Percentiles rank a stretch among this genome's conserved stretches.
phyloP scores from a whole-genome alignment of 179 eudicot genomes.

The Kewa caespitosa region DNA sequence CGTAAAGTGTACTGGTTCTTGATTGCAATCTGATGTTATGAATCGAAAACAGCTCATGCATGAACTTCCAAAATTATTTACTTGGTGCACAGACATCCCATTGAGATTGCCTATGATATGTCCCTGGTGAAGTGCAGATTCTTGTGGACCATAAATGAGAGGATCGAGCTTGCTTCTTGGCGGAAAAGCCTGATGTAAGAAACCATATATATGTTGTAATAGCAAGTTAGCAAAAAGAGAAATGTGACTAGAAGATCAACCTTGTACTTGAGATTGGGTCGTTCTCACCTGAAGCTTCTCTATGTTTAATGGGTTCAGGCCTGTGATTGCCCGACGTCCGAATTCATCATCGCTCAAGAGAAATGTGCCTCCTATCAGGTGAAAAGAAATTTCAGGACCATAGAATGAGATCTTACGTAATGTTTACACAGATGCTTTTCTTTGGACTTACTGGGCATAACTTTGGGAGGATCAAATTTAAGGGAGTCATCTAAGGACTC shows the following conservation, averaged over 20 bases:
- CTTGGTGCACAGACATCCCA: constrained; percentile 59
- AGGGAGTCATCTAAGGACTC: background rate
- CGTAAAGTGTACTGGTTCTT: too few species aligned
- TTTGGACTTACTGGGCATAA: background rate
- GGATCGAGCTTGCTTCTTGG: constrained; percentile 60
- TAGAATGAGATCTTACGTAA: background rate
- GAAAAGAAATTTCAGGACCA: background rate
- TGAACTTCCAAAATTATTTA: too few species aligned
- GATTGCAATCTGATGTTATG: too few species aligned
- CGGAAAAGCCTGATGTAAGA: constrained; percentile 32
- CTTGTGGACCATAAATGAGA: constrained; percentile 42
- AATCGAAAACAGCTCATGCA: too few species aligned
- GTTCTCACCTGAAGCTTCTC: background rate
- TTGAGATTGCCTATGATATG: constrained; percentile 46
- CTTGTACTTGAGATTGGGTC: background rate
- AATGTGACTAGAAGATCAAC: background rate
- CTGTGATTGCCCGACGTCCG: background rate
- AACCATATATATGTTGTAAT: background rate
- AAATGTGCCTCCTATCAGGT: background rate
- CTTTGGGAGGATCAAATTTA: background rate
- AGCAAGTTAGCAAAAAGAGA: background rate
- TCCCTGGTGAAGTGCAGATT: constrained; percentile 52
- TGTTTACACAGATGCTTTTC: background rate
- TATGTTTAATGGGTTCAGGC: background rate
- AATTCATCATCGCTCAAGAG: background rate